Evolutionary conservation across 176 grass and related monocot genomes (phyloP).

Genomic region (Paspalum vaginatum): DNA sequence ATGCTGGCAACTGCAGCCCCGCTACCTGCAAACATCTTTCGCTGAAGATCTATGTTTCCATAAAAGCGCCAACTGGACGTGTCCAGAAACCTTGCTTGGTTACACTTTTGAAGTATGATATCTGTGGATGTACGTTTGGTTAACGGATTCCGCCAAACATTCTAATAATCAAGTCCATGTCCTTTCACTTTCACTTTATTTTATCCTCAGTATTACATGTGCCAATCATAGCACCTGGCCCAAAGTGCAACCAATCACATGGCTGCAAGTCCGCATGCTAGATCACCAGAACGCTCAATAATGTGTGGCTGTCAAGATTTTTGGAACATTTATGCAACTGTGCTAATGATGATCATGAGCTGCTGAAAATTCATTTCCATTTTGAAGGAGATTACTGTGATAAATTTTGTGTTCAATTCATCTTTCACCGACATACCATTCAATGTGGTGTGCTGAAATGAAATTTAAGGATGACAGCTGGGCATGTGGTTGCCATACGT

Average conservation of each 20-base stretch:
- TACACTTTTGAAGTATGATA: conserved; percentile 46
- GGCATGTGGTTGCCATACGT: background rate
- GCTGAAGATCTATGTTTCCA: conserved; percentile 47
- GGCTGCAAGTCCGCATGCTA: conserved; percentile 35
- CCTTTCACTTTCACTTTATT: conserved; percentile 53
- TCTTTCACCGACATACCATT: background rate
- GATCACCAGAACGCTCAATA: conserved; percentile 40
- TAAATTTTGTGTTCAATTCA: background rate
- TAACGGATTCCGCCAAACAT: conserved; percentile 58
- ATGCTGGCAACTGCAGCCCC: conserved; percentile 43
- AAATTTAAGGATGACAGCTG: background rate
- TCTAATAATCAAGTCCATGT: conserved; percentile 46
- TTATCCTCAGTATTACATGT: conserved; percentile 48
- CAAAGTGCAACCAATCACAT: conserved; percentile 57
- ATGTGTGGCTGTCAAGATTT: conserved; percentile 35
- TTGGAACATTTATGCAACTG: background rate
- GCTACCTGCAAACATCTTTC: conserved; percentile 38
- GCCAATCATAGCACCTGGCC: conserved; percentile 52
- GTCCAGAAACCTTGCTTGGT: conserved; percentile 46
- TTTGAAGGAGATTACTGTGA: background rate
- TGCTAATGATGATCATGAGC: conserved; percentile 25
- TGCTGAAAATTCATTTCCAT: conserved; percentile 4
- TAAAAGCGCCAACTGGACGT: conserved; percentile 49
- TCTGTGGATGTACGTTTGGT: conserved; percentile 40
- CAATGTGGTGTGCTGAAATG: background rate